phyloP scores from a whole-genome alignment of 2,329 filamentous ascomycete genomes.

The Parascedosporium putredinis region DNA sequence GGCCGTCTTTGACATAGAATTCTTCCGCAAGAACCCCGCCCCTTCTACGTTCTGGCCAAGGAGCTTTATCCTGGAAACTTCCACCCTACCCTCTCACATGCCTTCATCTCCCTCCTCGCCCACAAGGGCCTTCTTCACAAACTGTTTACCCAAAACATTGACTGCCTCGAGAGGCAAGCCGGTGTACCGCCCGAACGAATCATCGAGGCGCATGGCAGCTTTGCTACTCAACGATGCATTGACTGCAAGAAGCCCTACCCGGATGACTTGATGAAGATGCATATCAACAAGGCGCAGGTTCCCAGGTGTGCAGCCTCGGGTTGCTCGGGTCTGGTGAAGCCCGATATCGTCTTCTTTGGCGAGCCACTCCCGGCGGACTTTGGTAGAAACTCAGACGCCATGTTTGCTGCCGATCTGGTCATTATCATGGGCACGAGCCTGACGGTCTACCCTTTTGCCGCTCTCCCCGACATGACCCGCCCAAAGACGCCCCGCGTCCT shows the following conservation, averaged over 20 bases:
- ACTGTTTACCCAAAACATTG: slow-evolving; percentile 96
- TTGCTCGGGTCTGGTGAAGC: slow-evolving; percentile 78
- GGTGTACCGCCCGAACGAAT: slow-evolving; percentile 75
- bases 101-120: slow-evolving; percentile 74
- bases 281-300: slow-evolving; percentile 56
- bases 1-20: slow-evolving; percentile 87
- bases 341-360: slow-evolving; percentile 91
- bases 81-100: slow-evolving; percentile 79
- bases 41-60: slow-evolving; percentile 85
- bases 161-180: slow-evolving; percentile 81
- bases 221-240: slow-evolving; percentile 83
- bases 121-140: slow-evolving; percentile 69
- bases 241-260: slow-evolving; percentile 70
- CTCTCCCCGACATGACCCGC: slow-evolving; percentile 55
- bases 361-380: slow-evolving; percentile 45
- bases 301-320: slow-evolving; percentile 51
- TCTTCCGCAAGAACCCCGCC: slow-evolving; percentile 71
- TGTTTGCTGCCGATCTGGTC: slow-evolving; percentile 59
- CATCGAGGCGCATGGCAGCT: slow-evolving; percentile 91
- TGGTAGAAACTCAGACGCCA: slow-evolving; percentile 29
- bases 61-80: slow-evolving; percentile 89
- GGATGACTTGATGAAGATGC: slow-evolving; percentile 60
- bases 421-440: slow-evolving; percentile 87
- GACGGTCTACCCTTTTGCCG: slow-evolving; percentile 80
- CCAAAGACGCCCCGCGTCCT: slow-evolving; percentile 64